These are phyloP conservation scores for Colletotrichum zoysiae DNA, from an alignment of 2,329 filamentous ascomycete genomes.

Conservation along the genomic window DNA sequence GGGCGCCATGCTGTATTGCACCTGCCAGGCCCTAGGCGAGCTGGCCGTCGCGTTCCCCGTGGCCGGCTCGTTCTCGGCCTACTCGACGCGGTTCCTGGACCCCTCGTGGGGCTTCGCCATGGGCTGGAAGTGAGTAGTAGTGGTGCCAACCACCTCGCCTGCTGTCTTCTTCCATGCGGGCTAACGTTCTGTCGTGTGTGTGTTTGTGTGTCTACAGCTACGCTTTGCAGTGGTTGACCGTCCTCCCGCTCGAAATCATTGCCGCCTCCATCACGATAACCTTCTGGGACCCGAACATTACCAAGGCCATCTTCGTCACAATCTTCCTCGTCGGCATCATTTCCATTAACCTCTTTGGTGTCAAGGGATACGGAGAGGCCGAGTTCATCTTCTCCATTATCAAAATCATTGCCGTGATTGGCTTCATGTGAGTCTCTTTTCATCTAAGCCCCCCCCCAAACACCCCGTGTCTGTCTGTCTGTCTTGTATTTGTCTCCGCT, in stretches of 20 bases:
- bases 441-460: neutral
- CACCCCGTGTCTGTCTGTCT: neutral
- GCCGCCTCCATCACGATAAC: slow-evolving; percentile 86
- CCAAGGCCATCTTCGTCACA: slow-evolving; percentile 82
- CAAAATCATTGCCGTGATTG: slow-evolving; percentile 88
- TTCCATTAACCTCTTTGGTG: slow-evolving; percentile 86
- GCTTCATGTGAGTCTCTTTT: slow-evolving; percentile 77
- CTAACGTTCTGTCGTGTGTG: slow-evolving; percentile 9
- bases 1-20: slow-evolving; percentile 90
- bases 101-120: slow-evolving; percentile 96
- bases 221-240: slow-evolving; percentile 87
- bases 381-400: slow-evolving; percentile 90
- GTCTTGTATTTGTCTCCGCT: slow-evolving; percentile 14
- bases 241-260: slow-evolving; percentile 87
- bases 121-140: slow-evolving; percentile 84
- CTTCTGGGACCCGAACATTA: slow-evolving; percentile 78
- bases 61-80: slow-evolving; percentile 91
- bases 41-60: slow-evolving; percentile 92
- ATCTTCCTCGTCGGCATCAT: slow-evolving; percentile 84
- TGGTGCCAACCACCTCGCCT: neutral
- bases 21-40: slow-evolving; percentile 91
- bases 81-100: slow-evolving; percentile 91
- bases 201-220: slow-evolving; percentile 65
- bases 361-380: slow-evolving; percentile 89
- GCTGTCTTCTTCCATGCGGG: neutral